phyloP scores from a whole-genome alignment of 768 basidiomycete species.

The Lyophyllum decastes region DNA sequence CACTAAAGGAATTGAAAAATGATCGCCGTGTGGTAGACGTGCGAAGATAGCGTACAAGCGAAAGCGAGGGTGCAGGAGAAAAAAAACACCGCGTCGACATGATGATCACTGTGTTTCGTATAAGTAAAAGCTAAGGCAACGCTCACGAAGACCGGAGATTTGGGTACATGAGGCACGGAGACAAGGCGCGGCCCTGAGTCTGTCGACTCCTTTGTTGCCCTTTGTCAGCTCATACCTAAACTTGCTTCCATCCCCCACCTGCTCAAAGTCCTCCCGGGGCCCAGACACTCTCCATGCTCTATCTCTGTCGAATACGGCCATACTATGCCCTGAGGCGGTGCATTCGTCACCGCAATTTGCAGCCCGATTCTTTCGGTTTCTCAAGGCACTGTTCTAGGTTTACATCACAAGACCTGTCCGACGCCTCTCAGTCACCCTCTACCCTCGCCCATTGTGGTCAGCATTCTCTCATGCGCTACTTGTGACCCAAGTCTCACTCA shows the following conservation, averaged over 20 bases:
- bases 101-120: slow-evolving; percentile 22
- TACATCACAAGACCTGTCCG: slow-evolving; percentile 22
- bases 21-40: slow-evolving; percentile 39
- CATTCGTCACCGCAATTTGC: slow-evolving; percentile 2
- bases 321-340: slow-evolving; percentile 6
- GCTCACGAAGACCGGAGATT: slow-evolving; percentile 13
- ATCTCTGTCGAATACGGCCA: slow-evolving; percentile 9
- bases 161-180: slow-evolving; percentile 21
- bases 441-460: slow-evolving; percentile 36
- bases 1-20: slow-evolving; percentile 28
- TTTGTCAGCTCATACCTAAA: slow-evolving; percentile 9
- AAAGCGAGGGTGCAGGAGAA: slow-evolving; percentile 10
- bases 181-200: slow-evolving; percentile 15
- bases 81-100: slow-evolving; percentile 26
- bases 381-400: slow-evolving; percentile 21
- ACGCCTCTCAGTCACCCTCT: slow-evolving; percentile 6
- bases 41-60: slow-evolving; percentile 27
- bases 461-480: slow-evolving; percentile 21
- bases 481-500: slow-evolving; percentile 15
- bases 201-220: slow-evolving; percentile 3
- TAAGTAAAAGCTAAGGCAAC: slow-evolving; percentile 18
- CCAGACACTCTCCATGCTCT: slow-evolving; percentile 11
- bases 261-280: neutral
- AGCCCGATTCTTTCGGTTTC: slow-evolving; percentile 8
- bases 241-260: slow-evolving; percentile 5